Evolutionary conservation across 2,329 filamentous ascomycete genomes (phyloP), one percentile per base, ranked within the genome.

Genomic region (Helminthosporium solani): DNA sequence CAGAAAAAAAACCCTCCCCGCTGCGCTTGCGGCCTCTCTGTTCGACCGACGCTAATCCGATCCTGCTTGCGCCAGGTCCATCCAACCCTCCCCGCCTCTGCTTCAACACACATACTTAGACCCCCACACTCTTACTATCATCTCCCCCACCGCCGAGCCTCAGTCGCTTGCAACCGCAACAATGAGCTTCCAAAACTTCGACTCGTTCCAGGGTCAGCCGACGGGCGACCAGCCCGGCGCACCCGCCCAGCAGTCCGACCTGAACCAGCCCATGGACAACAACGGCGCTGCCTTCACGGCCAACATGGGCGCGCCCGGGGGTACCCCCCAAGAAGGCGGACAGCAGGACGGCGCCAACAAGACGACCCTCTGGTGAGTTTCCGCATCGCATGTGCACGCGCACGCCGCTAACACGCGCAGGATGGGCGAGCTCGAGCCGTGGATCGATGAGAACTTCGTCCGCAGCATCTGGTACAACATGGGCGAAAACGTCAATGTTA

Each of bases 361-460:
- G 72, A 79, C 76, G n/a, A 79, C 75, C 31, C 71, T 79, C 44
- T 79, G 76, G 75, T 78, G 66, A 62, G 73, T 33, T 34, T 21
- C 27, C 18, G 42, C 44, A 14, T 40, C 40, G 38, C 50, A 39
- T 41, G 28, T 30, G 38, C 42, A 30, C 15, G 18, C 40, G 38
- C 50, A 25, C 39, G 23, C 15, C 15, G 52, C 64, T 70, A 50
- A 70, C 60, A 42, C 11, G 14, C 39, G 48, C 58, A 96, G 91
- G 92, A 99, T 99, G 94, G 94, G 94, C 60, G 94, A 99, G 72
- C 86, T 99, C 54, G 92, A 97, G 74, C 89, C 90, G 21, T 99
- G 94, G 94, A 97, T 99, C 76, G 94, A 99, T 63, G 94, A 99
- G 78, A 95, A 92, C 75, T 99, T 97, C 72, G 88, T 99, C 67